Base-by-base conservation (phyloP, 441 rosid genomes). In the Gossypium davidsonii region DNA sequence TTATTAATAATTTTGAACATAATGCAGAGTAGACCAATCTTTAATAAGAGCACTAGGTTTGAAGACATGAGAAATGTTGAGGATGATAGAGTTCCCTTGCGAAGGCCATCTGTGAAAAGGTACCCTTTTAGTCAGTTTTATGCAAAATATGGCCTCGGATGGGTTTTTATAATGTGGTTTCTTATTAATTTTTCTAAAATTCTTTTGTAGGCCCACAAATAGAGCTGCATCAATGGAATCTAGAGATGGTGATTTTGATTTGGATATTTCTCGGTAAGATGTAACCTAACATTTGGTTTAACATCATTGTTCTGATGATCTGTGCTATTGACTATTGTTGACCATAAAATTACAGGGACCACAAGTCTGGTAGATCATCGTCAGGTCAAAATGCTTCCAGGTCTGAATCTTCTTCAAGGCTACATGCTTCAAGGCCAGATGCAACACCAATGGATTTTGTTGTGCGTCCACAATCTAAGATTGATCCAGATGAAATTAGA, bases 21-120 rank as follows among this genome's bases (percentile, higher is more conserved):
- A 18, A 67, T 90, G 84, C 88, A 94, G 99, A 89, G 96, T 87
- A 96, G 98, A 28, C 98, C 99, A 5, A 91, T 94, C 76, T 94
- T 94, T 79, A 94, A 91, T 72, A 92, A 94, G 92, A 92, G 98
- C 75, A 94, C 99, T 63, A 89, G 98, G 85, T 95, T 92, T 80
- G 97, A 95, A 76, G 98, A 92, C 83, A 90, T 92, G 98, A 88
- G 96, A 79, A 83, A 76, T 74, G 66, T 70, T 49, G 98, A 92
- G 42, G 98, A 91, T 73, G 97, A 93, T 56, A 87, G 95, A 73
- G 85, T 75, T 73, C 89, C 93, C 65, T 86, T 76, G 55, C 82
- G 98, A 81, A 88, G 97, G 79, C 93, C 96, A 58, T 20, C 89
- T 1, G 83, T 79, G 71, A 93, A 93, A 80, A 92, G 89, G 99